These are phyloP conservation scores for Xerocomus spinulosus DNA, from an alignment of 768 basidiomycete species.

Conservation along the genomic window DNA sequence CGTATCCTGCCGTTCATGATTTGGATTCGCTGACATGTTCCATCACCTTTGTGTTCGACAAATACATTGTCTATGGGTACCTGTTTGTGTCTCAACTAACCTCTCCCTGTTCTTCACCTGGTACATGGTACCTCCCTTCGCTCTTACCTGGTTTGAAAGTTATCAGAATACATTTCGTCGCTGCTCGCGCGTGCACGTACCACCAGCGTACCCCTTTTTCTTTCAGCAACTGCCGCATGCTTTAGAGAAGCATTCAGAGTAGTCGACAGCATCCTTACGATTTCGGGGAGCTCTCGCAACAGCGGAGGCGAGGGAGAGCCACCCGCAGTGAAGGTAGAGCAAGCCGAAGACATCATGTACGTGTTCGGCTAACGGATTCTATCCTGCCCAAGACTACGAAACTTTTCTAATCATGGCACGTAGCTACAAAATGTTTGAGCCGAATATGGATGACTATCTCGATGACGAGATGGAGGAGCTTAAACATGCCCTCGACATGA, in stretches of 20 bases:
- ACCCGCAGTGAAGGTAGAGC: constrained; percentile 39
- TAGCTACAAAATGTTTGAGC: constrained; percentile 93
- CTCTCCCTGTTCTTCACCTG: background rate
- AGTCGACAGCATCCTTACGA: constrained; percentile 67
- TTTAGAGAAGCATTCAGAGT: constrained; percentile 87
- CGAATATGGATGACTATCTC: constrained; percentile 96
- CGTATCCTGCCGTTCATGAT: background rate
- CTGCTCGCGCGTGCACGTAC: constrained; percentile 75
- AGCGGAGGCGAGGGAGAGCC: constrained; percentile 2
- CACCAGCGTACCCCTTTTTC: constrained; percentile 63
- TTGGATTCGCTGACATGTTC: background rate
- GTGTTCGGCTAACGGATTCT: too few relatives aligned
- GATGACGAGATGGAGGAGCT: constrained; percentile 87
- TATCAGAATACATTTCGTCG: constrained; percentile 81
- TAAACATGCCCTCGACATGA: constrained; percentile 66
- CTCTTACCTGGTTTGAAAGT: constrained; percentile 37
- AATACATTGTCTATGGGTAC: background rate
- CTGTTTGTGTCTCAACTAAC: background rate
- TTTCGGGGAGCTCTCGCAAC: constrained; percentile 32
- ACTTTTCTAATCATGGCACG: background rate
- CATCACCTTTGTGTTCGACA: background rate
- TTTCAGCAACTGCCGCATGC: constrained; percentile 84
- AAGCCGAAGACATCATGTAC: constrained; percentile 82
- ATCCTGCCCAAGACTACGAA: too few relatives aligned
- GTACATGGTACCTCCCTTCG: background rate